Conservation (phyloP, 441 rosid genomes). For the Geranium incanum region DNA sequence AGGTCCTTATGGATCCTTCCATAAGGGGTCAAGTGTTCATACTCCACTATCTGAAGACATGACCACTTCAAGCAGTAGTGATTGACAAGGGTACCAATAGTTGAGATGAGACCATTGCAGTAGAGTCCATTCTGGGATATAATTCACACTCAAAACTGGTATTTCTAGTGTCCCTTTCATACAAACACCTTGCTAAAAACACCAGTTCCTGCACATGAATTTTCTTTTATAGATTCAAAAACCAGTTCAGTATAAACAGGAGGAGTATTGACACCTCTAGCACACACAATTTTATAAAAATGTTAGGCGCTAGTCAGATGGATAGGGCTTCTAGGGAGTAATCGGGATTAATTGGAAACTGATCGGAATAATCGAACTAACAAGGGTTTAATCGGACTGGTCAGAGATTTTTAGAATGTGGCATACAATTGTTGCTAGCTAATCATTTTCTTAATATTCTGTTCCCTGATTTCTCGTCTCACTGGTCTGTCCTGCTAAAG, state of each 20-base stretch:
- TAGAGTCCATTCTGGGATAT: constrained; percentile 11
- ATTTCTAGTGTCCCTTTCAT: not conserved
- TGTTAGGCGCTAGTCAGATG: no score
- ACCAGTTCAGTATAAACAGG: not conserved
- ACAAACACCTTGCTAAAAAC: not conserved
- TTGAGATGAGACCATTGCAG: not conserved
- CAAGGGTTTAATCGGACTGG: no score
- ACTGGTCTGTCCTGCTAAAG: constrained; percentile 41
- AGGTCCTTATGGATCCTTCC: not conserved
- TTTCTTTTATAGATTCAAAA: not conserved
- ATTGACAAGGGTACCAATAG: constrained; percentile 12
- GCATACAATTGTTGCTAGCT: no score
- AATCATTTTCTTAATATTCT: no score
- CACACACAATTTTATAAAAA: not conserved
- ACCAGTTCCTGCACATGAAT: not conserved
- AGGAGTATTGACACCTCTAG: not conserved
- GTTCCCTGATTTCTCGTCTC: not conserved
- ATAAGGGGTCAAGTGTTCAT: constrained; percentile 9
- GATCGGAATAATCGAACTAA: no score
- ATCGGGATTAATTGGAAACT: no score
- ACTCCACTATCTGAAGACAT: not conserved
- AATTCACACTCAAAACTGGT: not conserved
- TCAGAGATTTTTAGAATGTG: no score
- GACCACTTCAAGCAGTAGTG: constrained; percentile 17
- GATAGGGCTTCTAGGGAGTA: no score